A percentile compares a stretch with the other conserved stretches of the same genome.
These are phyloP conservation scores for Globisporangium takayamanum DNA, from an alignment of 352 stramenopile species.

Conservation along the genomic window DNA sequence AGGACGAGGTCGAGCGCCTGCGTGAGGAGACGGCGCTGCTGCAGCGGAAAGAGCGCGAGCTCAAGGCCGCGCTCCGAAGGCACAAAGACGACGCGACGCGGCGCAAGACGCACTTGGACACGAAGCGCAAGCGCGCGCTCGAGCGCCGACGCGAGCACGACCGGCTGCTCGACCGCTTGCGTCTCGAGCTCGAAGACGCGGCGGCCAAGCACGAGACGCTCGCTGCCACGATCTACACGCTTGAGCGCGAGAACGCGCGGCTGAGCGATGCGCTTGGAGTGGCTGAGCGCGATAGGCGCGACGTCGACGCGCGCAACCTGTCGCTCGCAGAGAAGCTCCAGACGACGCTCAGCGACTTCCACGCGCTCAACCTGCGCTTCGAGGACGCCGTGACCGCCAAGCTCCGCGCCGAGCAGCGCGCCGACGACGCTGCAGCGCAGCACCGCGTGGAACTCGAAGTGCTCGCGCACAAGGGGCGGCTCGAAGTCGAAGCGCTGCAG, in stretches of 20 bases:
- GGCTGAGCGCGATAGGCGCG: conserved; percentile 31
- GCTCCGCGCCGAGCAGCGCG: conserved; percentile 39
- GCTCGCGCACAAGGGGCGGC: conserved; percentile 43
- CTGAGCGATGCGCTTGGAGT: conserved; percentile 17
- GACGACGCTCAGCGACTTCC: conserved; percentile 52
- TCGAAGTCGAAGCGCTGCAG: conserved; percentile 38
- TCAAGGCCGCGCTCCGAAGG: conserved; percentile 58
- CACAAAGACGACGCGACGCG: conserved; percentile 54
- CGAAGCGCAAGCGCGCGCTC: conserved; percentile 60
- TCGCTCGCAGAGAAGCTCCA: conserved; percentile 58
- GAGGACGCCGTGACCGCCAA: conserved; percentile 43
- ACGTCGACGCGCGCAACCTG: conserved; percentile 40
- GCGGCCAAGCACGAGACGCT: conserved; percentile 11
- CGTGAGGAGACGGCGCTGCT: conserved; percentile 66
- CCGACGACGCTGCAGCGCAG: conserved; percentile 32
- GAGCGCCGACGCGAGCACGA: conserved; percentile 64
- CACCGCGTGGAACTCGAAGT: conserved; percentile 55
- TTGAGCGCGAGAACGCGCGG: conserved; percentile 20
- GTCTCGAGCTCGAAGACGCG: conserved; percentile 25
- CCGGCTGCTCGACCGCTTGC: conserved; percentile 32
- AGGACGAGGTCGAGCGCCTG: conserved; percentile 70
- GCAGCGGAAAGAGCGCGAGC: conserved; percentile 61
- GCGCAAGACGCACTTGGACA: conserved; percentile 61
- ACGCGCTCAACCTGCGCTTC: conserved; percentile 57
- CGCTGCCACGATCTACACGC: conserved; percentile 9